A percentile compares a stretch with the other conserved stretches of the same genome.
These are phyloP conservation scores for Xanthoconium purpureum DNA, from an alignment of 768 basidiomycete species.

Conservation along the genomic window DNA sequence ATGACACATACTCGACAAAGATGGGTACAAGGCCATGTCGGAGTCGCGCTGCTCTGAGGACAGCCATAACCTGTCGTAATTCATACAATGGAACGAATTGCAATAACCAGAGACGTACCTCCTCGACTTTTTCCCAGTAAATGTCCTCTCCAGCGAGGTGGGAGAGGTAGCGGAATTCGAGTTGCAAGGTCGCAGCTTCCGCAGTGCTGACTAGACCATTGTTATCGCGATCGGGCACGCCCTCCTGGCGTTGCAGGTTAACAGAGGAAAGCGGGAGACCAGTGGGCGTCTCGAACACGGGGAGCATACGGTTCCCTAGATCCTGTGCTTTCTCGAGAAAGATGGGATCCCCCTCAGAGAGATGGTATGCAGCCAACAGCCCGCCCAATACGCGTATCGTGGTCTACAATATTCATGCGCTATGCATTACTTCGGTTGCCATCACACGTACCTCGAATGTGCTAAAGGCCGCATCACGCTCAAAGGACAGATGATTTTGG, in stretches of 20 bases:
- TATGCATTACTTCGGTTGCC: background rate
- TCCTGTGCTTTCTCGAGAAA: conserved; percentile 78
- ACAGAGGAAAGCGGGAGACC: conserved; percentile 80
- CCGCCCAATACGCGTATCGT: conserved; percentile 93
- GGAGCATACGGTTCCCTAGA: conserved; percentile 81
- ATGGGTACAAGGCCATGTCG: conserved; percentile 80
- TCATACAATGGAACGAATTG: background rate
- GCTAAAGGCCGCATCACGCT: conserved; percentile 74
- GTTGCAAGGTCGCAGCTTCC: conserved; percentile 84
- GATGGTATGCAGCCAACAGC: conserved; percentile 79
- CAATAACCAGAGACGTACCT: conserved; percentile 37
- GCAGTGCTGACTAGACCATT: conserved; percentile 70
- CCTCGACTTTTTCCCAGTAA: conserved; percentile 82
- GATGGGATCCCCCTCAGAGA: conserved; percentile 63
- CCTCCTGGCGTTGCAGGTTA: conserved; percentile 64
- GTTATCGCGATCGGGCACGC: conserved; percentile 58
- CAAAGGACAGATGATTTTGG: conserved; percentile 62
- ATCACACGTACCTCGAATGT: conserved; percentile 77
- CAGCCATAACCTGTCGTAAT: conserved; percentile 55
- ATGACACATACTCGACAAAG: conserved; percentile 64
- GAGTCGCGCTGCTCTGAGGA: conserved; percentile 59
- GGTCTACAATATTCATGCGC: conserved; percentile 48
- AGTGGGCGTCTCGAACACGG: conserved; percentile 75
- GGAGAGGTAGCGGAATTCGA: conserved; percentile 89
- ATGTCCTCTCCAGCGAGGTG: conserved; percentile 68